phyloP scores from a whole-genome alignment of 2,329 filamentous ascomycete genomes.

The Talaromyces sp. region DNA sequence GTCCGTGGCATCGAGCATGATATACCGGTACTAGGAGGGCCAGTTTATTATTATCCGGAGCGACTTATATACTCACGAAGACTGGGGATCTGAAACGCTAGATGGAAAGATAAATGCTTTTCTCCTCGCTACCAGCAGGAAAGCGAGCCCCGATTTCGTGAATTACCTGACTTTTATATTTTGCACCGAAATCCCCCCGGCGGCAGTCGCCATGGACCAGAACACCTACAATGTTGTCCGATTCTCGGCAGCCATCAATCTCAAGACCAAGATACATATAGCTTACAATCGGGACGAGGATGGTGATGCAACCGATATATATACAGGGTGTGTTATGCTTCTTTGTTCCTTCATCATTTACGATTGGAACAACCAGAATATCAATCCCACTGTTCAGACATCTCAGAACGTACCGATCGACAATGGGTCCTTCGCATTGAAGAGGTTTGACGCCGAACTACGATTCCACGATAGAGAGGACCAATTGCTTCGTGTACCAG shows the following conservation, averaged over 20 bases:
- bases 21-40: not conserved
- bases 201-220: slow-evolving; percentile 52
- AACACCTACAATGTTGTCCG: slow-evolving; percentile 70
- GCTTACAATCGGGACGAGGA: no score
- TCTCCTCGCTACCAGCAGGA: no score
- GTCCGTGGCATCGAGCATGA: not conserved
- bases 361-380: slow-evolving; percentile 70
- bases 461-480: slow-evolving; percentile 55
- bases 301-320: no score
- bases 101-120: no score
- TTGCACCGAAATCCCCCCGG: slow-evolving; percentile 59
- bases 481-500: slow-evolving; percentile 44
- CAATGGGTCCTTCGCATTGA: slow-evolving; percentile 59
- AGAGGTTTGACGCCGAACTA: slow-evolving; percentile 53
- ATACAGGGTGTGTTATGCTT: no score
- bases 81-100: no score
- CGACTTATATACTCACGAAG: slow-evolving; percentile 20
- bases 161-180: slow-evolving; percentile 95
- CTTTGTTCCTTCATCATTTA: no score
- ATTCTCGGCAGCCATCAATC: slow-evolving; percentile 82
- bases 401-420: slow-evolving; percentile 75
- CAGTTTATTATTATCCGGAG: slow-evolving; percentile 12
- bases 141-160: slow-evolving; percentile 82
- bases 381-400: no score
- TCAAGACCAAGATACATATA: slow-evolving; percentile 85